A percentile compares a stretch with the other conserved stretches of the same genome.
Conservation (phyloP, 2,329 filamentous ascomycete species). For the Dactylellina haptotyla region DNA sequence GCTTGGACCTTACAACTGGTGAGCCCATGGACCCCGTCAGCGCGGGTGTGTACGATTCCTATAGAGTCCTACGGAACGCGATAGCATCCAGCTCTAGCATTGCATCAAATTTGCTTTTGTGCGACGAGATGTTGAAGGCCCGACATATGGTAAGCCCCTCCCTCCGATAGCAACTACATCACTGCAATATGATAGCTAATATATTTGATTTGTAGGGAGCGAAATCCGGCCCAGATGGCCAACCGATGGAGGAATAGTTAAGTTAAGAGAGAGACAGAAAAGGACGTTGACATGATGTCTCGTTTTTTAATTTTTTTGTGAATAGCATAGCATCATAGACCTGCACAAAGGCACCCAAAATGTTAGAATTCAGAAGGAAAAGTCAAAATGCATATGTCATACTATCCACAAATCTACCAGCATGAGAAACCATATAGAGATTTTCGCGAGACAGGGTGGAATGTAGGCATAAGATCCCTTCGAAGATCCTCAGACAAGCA, state of each 20-base stretch:
- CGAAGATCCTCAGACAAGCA: too few relatives aligned
- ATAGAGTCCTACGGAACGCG: conserved; percentile 91
- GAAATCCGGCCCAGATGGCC: conserved; percentile 55
- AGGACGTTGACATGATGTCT: too few relatives aligned
- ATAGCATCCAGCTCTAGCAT: conserved; percentile 94
- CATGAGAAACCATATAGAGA: not conserved
- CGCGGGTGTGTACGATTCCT: conserved; percentile 94
- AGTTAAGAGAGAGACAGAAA: not conserved
- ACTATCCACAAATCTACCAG: not conserved
- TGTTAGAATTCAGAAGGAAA: conserved; percentile 27
- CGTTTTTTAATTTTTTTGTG: too few relatives aligned
- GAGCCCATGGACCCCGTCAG: conserved; percentile 94
- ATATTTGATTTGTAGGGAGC: conserved; percentile 44
- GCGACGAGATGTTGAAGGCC: conserved; percentile 96
- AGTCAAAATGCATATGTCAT: conserved; percentile 36
- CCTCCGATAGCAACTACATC: too few relatives aligned
- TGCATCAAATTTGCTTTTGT: conserved; percentile 91
- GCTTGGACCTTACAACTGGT: conserved; percentile 84
- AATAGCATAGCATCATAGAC: conserved; percentile 45
- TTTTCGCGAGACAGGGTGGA: not conserved
- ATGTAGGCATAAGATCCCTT: too few relatives aligned
- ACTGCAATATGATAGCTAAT: conserved; percentile 16
- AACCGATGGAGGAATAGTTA: conserved; percentile 50
- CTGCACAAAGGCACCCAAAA: conserved; percentile 17
- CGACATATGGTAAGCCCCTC: conserved; percentile 78